Conservation (phyloP, 2,329 filamentous ascomycete genomes). For the Helicocarpus griseus region DNA sequence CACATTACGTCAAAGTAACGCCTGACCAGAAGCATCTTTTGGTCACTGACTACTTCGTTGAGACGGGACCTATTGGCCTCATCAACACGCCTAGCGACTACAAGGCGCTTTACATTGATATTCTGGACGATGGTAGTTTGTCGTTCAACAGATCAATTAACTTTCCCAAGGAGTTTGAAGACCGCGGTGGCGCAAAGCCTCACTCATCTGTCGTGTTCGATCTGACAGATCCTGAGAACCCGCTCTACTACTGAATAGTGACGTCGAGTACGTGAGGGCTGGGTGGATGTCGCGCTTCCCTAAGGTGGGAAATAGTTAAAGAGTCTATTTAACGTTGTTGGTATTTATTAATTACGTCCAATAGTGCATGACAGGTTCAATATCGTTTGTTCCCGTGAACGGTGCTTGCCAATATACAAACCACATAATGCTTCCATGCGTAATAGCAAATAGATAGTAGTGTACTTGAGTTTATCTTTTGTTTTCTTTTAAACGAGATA, state of each 20-base stretch:
- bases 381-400: no score
- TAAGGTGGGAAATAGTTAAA: no score
- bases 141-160: constrained; percentile 52
- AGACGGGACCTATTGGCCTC: constrained; percentile 51
- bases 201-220: constrained; percentile 50
- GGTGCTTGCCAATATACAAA: no score
- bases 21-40: constrained; percentile 56
- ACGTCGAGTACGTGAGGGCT: no score
- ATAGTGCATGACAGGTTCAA: no score
- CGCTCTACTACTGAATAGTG: constrained; percentile 22
- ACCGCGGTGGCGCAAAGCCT: constrained; percentile 48
- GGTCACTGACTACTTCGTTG: constrained; percentile 58
- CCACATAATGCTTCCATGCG: no score
- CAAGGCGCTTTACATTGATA: constrained; percentile 54
- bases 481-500: no score
- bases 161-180: constrained; percentile 45
- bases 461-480: no score
- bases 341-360: no score
- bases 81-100: constrained; percentile 54
- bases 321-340: no score
- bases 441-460: no score
- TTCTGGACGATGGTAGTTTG: constrained; percentile 45
- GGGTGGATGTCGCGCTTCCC: no score
- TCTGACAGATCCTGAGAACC: constrained; percentile 44
- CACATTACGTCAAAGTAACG: constrained; percentile 55